Evolutionary conservation across 2,329 filamentous ascomycete species (phyloP), one percentile per base, ranked within the genome.

Genomic region (Podosphaera aphanis): DNA sequence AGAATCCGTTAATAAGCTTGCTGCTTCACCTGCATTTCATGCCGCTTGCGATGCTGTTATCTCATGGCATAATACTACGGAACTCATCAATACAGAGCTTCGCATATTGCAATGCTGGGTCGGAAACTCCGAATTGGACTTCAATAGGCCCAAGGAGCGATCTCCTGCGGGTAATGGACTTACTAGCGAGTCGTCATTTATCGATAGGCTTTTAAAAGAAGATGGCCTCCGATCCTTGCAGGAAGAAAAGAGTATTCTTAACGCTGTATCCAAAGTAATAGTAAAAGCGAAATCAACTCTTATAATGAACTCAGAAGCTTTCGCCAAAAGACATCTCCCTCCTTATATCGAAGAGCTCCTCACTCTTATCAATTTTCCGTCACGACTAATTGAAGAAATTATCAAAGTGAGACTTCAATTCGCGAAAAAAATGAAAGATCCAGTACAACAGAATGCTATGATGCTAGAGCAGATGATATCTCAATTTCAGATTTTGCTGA

Each of bases 391-490:
- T 36, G 85, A 95, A 62, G 90, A 95, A 59, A 92, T 98, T 56
- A 94, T 94, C 59, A 81, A 81, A 45, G 81, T 93, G 54, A 80
- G 90, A 48, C 70, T 95, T 23, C 83, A 79, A 8, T 95, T 94
- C 60, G 86, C 88, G 16, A 84, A 79, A 64, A 88, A 85, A 60
- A 93, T 94, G 77, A 93, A 88, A 63, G 88, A 95, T 56, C 84
- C 85, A 8, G 80, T 85, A 1, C 83, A 90, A 63, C 83, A 93
- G 60, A 92, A 86, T 52, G 71, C 83, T 21, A 80, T 98, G 66
- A 84, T 98, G 70, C 83, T 92, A 49, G 86, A 95, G 59, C 88
- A 95, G 63, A 93, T 95, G 83, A 94, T 98, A 51, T 71, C 82
- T 0, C 90, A 98, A 58, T 95, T 98, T 55, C 86, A 93, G 62